Evolutionary conservation across 495 filamentous ascomycete species (phyloP), one percentile per base, ranked within the genome.

Genomic region (Penicillium cinerascens): DNA sequence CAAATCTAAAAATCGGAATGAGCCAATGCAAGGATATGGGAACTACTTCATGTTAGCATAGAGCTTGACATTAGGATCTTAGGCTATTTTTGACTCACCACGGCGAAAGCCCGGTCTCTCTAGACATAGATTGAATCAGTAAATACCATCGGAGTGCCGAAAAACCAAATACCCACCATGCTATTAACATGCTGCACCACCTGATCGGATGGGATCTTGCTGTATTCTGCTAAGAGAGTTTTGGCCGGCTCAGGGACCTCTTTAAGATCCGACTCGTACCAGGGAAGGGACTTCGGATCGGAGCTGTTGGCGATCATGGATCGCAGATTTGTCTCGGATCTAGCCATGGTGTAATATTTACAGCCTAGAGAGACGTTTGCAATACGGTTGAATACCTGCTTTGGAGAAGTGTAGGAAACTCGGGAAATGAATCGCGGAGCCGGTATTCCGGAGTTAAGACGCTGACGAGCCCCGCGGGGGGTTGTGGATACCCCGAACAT

Each of bases 1-100:
- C 36, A 82, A 59, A 11, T 74, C 72, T 2, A 81, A 63, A 56
- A 82, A 84, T 4, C 70, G 65, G 61, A 77, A 80, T 22, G 69
- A 68, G 4, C 81, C 79, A 52, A 82, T 72, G 63, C 77, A 82
- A 17, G 78, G 75, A 51, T 79, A 80, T 2, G 73, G 74, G 47
- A 66, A 64, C 67, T 69, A 21, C 22, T 6, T 9, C 0, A 4
- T 11, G 4, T 57, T 44, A 51, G 42, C 11, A 49, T 43, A 7
- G 16, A 37, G 11, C 20, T 25, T 18, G 33, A 6, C 1, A 15
- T n/a, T n/a, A n/a, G n/a, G n/a, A n/a, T 2, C 11, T 20, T 23
- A 6, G 22, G 1, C 7, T 4, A 22, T 18, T 4, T 8, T 33
- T 0, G 2, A 55, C 62, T 50, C 40, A 65, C 59, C 18, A 65